Evolutionary conservation across 169 alveolate species (phyloP).

Genomic region (Plasmodium malariae): DNA sequence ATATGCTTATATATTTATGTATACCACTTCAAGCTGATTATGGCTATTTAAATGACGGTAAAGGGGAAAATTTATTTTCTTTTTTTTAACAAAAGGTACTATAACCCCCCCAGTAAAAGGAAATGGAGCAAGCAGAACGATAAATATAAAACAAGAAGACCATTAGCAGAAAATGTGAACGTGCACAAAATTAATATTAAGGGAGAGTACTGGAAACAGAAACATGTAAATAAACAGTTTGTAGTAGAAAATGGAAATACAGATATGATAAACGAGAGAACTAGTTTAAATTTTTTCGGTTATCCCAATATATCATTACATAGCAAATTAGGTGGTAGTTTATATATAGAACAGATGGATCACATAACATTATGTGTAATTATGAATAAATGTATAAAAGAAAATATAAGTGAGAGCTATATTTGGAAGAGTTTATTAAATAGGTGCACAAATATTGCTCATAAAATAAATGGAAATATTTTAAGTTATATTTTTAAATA

Average conservation of each 20-base stretch:
- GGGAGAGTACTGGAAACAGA: slow-evolving; percentile 88
- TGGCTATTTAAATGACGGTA: slow-evolving; percentile 25
- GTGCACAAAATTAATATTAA: slow-evolving; percentile 85
- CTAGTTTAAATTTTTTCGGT: slow-evolving; percentile 85
- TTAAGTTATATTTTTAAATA: slow-evolving; percentile 81
- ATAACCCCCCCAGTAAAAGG: slow-evolving; percentile 75
- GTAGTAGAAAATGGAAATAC: slow-evolving; percentile 69
- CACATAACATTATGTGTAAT: slow-evolving; percentile 82
- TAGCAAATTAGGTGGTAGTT: slow-evolving; percentile 84
- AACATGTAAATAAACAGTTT: slow-evolving; percentile 80
- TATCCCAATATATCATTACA: slow-evolving; percentile 83
- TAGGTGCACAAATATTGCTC: slow-evolving; percentile 79
- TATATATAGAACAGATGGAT: slow-evolving; percentile 87
- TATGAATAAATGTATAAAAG: slow-evolving; percentile 81
- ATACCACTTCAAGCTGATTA: background rate
- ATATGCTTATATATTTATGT: background rate
- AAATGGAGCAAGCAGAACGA: slow-evolving; percentile 90
- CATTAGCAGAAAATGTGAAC: slow-evolving; percentile 86
- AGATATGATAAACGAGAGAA: slow-evolving; percentile 72
- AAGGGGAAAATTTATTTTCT: slow-evolving; percentile 11
- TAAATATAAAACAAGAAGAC: slow-evolving; percentile 84
- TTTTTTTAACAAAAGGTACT: slow-evolving; percentile 35
- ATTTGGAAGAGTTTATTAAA: slow-evolving; percentile 81
- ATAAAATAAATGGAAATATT: slow-evolving; percentile 80
- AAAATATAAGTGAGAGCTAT: slow-evolving; percentile 76